Evolutionary conservation across 345 rosid species (phyloP).

Genomic region (Trapa bicornis): DNA sequence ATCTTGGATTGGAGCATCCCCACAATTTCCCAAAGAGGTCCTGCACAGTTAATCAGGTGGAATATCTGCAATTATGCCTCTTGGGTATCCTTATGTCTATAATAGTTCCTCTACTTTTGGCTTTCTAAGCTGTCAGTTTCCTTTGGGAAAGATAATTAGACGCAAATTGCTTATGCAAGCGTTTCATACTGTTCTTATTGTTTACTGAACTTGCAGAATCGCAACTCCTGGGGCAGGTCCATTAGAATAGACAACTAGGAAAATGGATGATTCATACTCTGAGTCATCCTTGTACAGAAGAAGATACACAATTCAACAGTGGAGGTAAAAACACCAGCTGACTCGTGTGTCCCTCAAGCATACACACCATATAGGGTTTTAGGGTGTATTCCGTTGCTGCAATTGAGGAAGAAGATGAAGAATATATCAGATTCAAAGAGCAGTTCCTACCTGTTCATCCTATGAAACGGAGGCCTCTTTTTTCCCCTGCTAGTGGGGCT

Average conservation of each 20-base stretch:
- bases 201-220: conserved; percentile 22
- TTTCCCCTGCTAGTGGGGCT: too few relatives aligned
- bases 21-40: conserved; percentile 1
- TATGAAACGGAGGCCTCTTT: too few relatives aligned
- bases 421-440: not conserved
- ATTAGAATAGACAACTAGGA: conserved; percentile 39
- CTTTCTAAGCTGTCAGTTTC: not conserved
- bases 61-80: too few relatives aligned
- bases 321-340: not conserved
- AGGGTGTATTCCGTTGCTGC: not conserved
- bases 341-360: not conserved
- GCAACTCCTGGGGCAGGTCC: conserved; percentile 47
- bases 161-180: not conserved
- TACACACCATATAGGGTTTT: not conserved
- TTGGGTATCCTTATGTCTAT: not conserved
- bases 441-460: not conserved
- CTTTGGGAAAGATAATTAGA: not conserved
- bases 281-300: not conserved
- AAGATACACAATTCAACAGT: not conserved
- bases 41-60: not conserved
- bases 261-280: not conserved
- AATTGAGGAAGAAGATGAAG: not conserved
- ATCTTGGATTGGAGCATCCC: conserved; percentile 5
- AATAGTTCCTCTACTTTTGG: not conserved
- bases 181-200: not conserved